Evolutionary conservation across 129 eudicot species (phyloP).

Genomic region (Ambrosia trifida): DNA sequence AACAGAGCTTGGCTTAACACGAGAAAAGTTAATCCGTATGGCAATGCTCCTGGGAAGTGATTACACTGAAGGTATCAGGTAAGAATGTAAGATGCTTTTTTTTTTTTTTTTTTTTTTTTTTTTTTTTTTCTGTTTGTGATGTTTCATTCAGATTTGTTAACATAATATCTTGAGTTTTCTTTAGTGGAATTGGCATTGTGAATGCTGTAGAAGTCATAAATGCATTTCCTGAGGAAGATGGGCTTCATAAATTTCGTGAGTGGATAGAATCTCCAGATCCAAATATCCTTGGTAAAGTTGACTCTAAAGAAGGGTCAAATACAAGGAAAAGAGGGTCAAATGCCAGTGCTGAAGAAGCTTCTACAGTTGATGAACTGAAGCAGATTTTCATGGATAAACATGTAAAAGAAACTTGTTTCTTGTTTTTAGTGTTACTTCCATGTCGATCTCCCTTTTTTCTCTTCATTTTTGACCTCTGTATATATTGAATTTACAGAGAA

Average conservation of each 20-base stretch:
- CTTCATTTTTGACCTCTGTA: constrained; percentile 1
- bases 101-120: constrained; percentile 8
- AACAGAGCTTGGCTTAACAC: constrained; percentile 78
- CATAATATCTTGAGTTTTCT: constrained; percentile 9
- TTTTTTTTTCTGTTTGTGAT: constrained; percentile 6
- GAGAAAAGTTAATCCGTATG: constrained; percentile 84
- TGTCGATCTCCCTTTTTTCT: neutral
- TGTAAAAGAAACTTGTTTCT: constrained; percentile 41
- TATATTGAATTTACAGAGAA: constrained; percentile 54
- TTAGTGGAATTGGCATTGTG: constrained; percentile 93
- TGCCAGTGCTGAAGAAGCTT: constrained; percentile 33
- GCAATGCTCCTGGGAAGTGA: constrained; percentile 97
- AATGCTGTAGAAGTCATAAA: constrained; percentile 95
- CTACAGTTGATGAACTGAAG: constrained; percentile 39
- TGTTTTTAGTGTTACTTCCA: neutral
- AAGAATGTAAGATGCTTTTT: constrained; percentile 40
- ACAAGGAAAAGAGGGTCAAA: constrained; percentile 49
- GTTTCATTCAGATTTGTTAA: constrained; percentile 1
- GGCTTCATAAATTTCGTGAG: constrained; percentile 83
- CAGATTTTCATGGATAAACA: constrained; percentile 85
- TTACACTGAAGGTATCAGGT: constrained; percentile 98
- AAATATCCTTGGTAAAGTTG: constrained; percentile 60
- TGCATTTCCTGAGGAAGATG: constrained; percentile 93
- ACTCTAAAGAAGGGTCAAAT: constrained; percentile 40
- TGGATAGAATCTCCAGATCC: constrained; percentile 99